phyloP scores from a whole-genome alignment of 331 rosid genomes.

The Quercus phellos region DNA sequence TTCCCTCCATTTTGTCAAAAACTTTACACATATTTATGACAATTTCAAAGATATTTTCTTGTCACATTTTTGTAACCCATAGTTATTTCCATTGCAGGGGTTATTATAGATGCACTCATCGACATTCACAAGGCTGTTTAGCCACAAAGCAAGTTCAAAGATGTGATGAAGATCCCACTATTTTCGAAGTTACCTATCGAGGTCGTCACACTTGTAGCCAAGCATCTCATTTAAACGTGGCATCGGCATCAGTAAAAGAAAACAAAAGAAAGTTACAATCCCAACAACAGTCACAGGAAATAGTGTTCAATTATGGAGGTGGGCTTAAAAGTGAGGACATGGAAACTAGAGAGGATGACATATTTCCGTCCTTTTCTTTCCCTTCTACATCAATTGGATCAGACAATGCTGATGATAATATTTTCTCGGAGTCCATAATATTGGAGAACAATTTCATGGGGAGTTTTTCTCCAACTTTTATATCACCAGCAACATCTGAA shows the following conservation, averaged over 20 bases:
- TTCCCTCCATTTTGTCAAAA: no score
- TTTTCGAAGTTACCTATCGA: conserved; percentile 45
- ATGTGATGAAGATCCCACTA: conserved; percentile 54
- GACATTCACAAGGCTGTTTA: conserved; percentile 55
- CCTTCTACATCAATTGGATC: conserved; percentile 32
- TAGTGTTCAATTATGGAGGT: conserved; percentile 23
- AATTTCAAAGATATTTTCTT: neutral
- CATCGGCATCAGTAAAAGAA: conserved; percentile 22
- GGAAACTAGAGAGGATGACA: conserved; percentile 27
- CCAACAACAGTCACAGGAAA: conserved; percentile 13
- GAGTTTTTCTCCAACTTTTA: conserved; percentile 20
- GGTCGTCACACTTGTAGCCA: conserved; percentile 73
- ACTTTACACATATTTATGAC: neutral
- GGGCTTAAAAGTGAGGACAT: conserved; percentile 39
- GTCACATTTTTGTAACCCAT: neutral
- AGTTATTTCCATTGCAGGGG: conserved; percentile 50
- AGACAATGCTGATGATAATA: conserved; percentile 25
- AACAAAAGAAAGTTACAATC: conserved; percentile 5
- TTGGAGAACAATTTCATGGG: conserved; percentile 31
- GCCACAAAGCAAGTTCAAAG: conserved; percentile 90
- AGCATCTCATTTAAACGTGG: conserved; percentile 18
- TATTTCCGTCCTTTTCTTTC: conserved; percentile 44
- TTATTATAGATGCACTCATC: conserved; percentile 81
- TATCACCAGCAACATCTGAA: conserved; percentile 47
- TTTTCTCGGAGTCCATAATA: conserved; percentile 21